Evolutionary conservation across 1,284 basidiomycete species (phyloP), one percentile per base, ranked within the genome.

Genomic region (Laetiporus sulphureus): DNA sequence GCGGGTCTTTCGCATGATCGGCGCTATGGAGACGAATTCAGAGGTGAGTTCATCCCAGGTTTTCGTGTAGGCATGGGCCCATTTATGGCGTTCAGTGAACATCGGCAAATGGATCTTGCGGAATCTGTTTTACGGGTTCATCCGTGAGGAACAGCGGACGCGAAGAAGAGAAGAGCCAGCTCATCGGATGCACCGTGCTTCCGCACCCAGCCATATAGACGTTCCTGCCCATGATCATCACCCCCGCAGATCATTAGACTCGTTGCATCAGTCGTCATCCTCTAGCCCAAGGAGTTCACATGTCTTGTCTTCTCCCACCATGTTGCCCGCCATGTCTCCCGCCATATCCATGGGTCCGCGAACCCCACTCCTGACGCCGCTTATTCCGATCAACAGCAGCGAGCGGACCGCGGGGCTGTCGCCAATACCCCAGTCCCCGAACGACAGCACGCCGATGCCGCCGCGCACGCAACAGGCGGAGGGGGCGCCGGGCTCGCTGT

Each of bases 61-160:
- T 8, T 12, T 11, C 6, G 8, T 13, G 4, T 16, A 10, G 33
- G 10, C 22, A 34, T 13, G 38, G 23, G 3, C 31, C 42, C 25
- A 46, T 30, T 34, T 51, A 29, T 36, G 32, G 7, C 15, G 12
- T 23, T 13, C 52, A 90, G 85, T 90, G 48, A 90, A 89, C 58
- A 66, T 89, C 33, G 87, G 84, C 2, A 88, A 84, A 61, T 89
- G 85, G 86, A 75, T 84, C 2, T 60, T 90, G 16, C 70, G 78
- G 21, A 90, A 88, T 56, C 58, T 90, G 4, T 90, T 90, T 55
- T 54, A 76, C 18, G 74, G 72, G 0, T 88, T 89, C 55, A 72
- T 87, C 38, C 68, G 70, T 3, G 84, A 86, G 53, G 75, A 86
- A 51, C 71, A 75, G 43, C 68, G 71, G 10, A 31, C 56, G 21